Evolutionary conservation across 2,329 filamentous ascomycete species (phyloP).

Genomic region (Ascochyta lentis): DNA sequence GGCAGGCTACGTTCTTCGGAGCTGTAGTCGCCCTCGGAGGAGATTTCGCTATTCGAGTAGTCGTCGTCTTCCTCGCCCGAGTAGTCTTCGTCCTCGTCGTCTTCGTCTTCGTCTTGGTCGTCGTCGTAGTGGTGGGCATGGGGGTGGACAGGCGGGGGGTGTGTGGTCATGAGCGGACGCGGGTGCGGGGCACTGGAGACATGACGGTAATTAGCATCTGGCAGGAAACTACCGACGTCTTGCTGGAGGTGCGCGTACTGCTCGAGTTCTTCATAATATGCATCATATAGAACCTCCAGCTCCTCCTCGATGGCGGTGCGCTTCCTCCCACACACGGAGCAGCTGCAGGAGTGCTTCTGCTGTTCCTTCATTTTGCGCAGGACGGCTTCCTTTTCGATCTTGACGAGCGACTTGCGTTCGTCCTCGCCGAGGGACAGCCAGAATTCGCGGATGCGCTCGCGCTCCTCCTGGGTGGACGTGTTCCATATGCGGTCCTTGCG

Average conservation of each 20-base stretch:
- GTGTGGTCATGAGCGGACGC: conserved; percentile 64
- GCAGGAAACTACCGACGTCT: conserved; percentile 72
- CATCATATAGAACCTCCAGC: conserved; percentile 95
- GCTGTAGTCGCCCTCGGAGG: conserved; percentile 72
- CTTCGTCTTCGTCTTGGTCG: conserved; percentile 59
- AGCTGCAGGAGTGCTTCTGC: conserved; percentile 98
- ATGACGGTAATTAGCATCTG: conserved; percentile 66
- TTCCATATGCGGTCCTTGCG: conserved; percentile 95
- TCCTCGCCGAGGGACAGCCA: conserved; percentile 95
- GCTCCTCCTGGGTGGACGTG: conserved; percentile 90
- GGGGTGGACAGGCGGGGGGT: conserved; percentile 72
- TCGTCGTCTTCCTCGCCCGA: conserved; percentile 64
- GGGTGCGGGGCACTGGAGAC: conserved; percentile 63
- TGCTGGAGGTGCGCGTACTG: conserved; percentile 91
- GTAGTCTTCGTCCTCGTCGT: conserved; percentile 58
- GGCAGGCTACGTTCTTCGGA: conserved; percentile 70
- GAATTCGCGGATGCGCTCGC: conserved; percentile 97
- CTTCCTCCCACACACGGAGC: conserved; percentile 95
- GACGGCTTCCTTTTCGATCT: conserved; percentile 98
- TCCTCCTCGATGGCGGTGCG: conserved; percentile 97
- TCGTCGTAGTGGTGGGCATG: conserved; percentile 56
- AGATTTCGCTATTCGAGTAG: conserved; percentile 62
- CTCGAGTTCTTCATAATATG: conserved; percentile 97
- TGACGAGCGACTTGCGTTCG: conserved; percentile 92
- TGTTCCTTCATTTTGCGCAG: conserved; percentile 99